Base-by-base conservation (phyloP, 345 rosid genomes). In the Lumnitzera littorea region DNA sequence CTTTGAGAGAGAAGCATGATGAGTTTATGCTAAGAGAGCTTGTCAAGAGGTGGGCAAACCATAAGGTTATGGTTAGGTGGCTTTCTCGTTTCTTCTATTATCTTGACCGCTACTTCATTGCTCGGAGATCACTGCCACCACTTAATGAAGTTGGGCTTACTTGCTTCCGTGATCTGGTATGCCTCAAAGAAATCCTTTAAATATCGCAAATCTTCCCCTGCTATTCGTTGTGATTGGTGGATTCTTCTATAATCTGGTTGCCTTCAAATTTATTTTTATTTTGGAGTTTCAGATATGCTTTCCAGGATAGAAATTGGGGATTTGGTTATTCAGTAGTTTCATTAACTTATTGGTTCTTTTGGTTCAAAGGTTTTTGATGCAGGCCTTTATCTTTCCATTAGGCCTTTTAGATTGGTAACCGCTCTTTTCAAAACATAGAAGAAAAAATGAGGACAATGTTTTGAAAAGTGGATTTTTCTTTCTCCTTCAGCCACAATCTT, bases 11-110 rank as follows among this genome's bases (percentile, higher is more conserved):
- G 71, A 82, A 82, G 70, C 79, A 82, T 60, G 84, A 81, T 55
- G 89, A 83, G 61, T 77, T 71, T 65, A 71, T 85, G 86, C 64
- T 85, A 62, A 71, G 78, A 67, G 91, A 85, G 64, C 72, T 82
- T 50, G 84, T 71, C 53, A 69, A 54, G 13, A 80, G 91, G 50
- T 85, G 86, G 91, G 62, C 74, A 65, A 82, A 76, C 65, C 81
- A 85, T 65, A 82, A 82, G 71, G 56, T 74, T 63, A 76, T 82
- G 86, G 82, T 72, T 55, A 69, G 83, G 69, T 78, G 84, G 86
- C 65, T 85, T 52, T 70, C 77, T 16, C 81, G 84, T 17, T 79
- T 83, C 76, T 85, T 83, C 58, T 14, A 75, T 63, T 83, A 77
- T 61, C 75, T 85, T 12, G 86, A 85, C 48, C 83, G 88, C 16